Evolutionary conservation across 176 grass and related monocot genomes (phyloP).

Genomic region (Eleusine coracana): DNA sequence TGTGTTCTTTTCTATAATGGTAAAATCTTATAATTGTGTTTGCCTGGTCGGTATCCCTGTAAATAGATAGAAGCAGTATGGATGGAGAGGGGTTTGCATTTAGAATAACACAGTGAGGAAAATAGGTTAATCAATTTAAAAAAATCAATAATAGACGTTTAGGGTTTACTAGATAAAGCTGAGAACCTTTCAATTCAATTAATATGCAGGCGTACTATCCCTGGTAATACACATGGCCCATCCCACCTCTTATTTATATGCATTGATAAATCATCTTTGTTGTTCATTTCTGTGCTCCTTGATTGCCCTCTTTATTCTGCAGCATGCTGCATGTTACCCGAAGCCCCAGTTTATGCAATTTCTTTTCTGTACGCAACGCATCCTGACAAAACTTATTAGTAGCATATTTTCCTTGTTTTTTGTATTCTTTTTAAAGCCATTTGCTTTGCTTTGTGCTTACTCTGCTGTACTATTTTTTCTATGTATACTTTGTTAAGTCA

Average conservation of each 20-base stretch:
- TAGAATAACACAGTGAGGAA: slow-evolving; percentile 1
- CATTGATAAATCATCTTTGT: too few relatives aligned
- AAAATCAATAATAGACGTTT: neutral
- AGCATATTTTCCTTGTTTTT: too few relatives aligned
- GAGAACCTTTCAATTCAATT: neutral
- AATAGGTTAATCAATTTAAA: neutral
- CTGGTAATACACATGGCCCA: too few relatives aligned
- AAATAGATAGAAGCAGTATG: slow-evolving; percentile 30
- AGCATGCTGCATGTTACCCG: too few relatives aligned
- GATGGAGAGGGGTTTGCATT: neutral
- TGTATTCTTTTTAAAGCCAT: too few relatives aligned
- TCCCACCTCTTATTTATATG: too few relatives aligned
- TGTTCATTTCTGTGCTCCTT: too few relatives aligned
- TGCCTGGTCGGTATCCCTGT: slow-evolving; percentile 3
- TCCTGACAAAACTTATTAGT: too few relatives aligned
- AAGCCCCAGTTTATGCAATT: too few relatives aligned
- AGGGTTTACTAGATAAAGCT: neutral
- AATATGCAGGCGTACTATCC: neutral
- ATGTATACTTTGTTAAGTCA: neutral
- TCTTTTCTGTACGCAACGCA: too few relatives aligned
- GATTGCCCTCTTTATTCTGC: too few relatives aligned
- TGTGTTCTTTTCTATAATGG: neutral
- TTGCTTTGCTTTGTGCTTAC: neutral
- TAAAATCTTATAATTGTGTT: slow-evolving; percentile 15
- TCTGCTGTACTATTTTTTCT: slow-evolving; percentile 4